These are phyloP conservation scores for Kluyveromyces dobzhanskii DNA, from an alignment of 805 yeast genomes.

Conservation along the genomic window DNA sequence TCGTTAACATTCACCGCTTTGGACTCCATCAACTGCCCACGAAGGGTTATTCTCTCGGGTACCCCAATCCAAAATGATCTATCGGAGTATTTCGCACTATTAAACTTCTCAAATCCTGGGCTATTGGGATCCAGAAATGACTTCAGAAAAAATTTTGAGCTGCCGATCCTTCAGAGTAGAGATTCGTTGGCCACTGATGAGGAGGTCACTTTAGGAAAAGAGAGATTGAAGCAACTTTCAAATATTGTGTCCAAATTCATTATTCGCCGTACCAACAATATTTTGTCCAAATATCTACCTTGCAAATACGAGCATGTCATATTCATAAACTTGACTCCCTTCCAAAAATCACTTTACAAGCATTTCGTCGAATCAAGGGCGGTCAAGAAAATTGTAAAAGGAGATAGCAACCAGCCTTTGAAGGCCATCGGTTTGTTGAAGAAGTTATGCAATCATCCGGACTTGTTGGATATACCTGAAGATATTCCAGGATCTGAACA, in stretches of 20 bases:
- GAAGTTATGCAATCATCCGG: constrained; percentile 93
- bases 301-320: constrained; percentile 95
- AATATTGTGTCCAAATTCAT: constrained; percentile 79
- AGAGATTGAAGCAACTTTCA: constrained; percentile 60
- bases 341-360: constrained; percentile 64
- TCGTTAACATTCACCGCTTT: constrained; percentile 84
- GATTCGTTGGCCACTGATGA: constrained; percentile 83
- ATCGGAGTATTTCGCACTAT: constrained; percentile 83
- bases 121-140: constrained; percentile 76
- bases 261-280: constrained; percentile 91
- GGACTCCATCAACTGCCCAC: constrained; percentile 70
- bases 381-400: constrained; percentile 44
- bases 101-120: constrained; percentile 93
- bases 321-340: constrained; percentile 74
- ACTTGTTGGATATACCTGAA: constrained; percentile 61
- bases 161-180: constrained; percentile 71
- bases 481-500: constrained; percentile 52
- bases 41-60: constrained; percentile 90
- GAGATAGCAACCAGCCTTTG: constrained; percentile 52
- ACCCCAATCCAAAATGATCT: constrained; percentile 96
- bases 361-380: constrained; percentile 76
- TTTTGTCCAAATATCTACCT: constrained; percentile 86
- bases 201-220: constrained; percentile 62
- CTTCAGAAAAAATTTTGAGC: constrained; percentile 78
- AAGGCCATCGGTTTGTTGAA: constrained; percentile 84